Evolutionary conservation across 805 yeast genomes (phyloP).

Genomic region (Wickerhamomyces chambardii): DNA sequence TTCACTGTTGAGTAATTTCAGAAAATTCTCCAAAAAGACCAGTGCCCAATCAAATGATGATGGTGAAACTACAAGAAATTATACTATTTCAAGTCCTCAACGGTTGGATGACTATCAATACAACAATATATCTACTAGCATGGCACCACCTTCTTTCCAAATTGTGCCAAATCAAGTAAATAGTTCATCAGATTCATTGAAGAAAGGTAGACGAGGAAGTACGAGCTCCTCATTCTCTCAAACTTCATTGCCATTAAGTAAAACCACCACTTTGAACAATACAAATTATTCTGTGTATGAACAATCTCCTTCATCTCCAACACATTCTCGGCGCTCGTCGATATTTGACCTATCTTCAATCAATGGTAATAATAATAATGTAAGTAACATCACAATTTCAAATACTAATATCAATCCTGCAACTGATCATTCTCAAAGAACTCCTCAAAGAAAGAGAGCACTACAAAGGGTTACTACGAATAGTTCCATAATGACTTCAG

Average conservation of each 20-base stretch:
- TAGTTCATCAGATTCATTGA: constrained; percentile 1
- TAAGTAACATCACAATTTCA: not conserved
- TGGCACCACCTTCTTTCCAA: not conserved
- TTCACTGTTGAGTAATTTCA: constrained; percentile 17
- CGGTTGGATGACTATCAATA: not conserved
- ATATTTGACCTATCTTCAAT: constrained; percentile 13
- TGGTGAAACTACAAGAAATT: constrained; percentile 1
- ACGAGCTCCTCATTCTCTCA: constrained; percentile 15
- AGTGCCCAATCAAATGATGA: constrained; percentile 10
- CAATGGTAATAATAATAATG: no score
- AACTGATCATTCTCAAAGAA: constrained; percentile 7
- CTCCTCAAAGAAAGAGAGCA: constrained; percentile 11
- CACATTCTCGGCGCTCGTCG: constrained; percentile 18
- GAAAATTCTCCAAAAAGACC: constrained; percentile 14
- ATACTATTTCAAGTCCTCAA: constrained; percentile 16
- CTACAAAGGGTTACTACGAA: constrained; percentile 16
- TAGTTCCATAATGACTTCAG: constrained; percentile 7
- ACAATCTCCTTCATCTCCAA: constrained; percentile 14
- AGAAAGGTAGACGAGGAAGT: constrained; percentile 15
- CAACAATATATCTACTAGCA: no score
- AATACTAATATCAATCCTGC: constrained; percentile 1
- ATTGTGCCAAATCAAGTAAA: no score
- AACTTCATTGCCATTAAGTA: constrained; percentile 16
- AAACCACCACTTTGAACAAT: constrained; percentile 15
- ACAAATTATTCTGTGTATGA: constrained; percentile 12